These are phyloP conservation scores for Leptodermis oblonga DNA, from an alignment of 257 asterid species.

Conservation along the genomic window DNA sequence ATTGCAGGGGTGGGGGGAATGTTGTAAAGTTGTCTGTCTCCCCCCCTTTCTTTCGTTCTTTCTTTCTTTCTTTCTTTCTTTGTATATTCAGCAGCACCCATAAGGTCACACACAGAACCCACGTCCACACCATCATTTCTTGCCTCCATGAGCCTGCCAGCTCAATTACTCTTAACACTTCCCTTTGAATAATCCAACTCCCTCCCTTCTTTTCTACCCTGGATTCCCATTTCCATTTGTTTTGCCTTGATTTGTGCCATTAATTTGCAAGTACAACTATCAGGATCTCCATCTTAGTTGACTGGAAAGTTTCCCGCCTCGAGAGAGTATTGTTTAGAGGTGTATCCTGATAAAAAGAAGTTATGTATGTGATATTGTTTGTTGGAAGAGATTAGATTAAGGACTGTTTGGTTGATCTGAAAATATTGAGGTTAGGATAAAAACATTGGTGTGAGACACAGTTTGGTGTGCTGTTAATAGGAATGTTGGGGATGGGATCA, in stretches of 20 bases:
- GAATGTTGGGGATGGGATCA: constrained; percentile 5
- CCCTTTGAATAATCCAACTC: neutral
- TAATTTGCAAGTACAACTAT: too few species aligned
- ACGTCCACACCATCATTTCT: constrained; percentile 47
- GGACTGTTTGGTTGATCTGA: too few species aligned
- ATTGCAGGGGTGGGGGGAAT: too few species aligned
- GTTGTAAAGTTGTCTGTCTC: constrained; percentile 14
- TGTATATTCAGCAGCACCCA: neutral
- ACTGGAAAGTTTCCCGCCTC: too few species aligned
- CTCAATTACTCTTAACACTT: constrained; percentile 11
- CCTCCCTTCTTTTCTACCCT: too few species aligned
- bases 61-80: neutral
- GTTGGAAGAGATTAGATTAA: too few species aligned
- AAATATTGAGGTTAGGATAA: too few species aligned
- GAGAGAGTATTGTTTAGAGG: too few species aligned
- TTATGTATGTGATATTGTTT: too few species aligned
- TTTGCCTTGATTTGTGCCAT: constrained; percentile 17
- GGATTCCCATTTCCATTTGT: constrained; percentile 5
- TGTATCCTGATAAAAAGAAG: too few species aligned
- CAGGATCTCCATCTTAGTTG: too few species aligned
- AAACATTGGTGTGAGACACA: neutral
- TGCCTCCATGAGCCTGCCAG: constrained; percentile 38
- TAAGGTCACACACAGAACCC: constrained; percentile 6
- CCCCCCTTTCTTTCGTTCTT: neutral
- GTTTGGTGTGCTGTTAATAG: neutral